Evolutionary conservation across 2,329 filamentous ascomycete species (phyloP), one percentile per base, ranked within the genome.

Genomic region (Ophiostoma perfectum): DNA sequence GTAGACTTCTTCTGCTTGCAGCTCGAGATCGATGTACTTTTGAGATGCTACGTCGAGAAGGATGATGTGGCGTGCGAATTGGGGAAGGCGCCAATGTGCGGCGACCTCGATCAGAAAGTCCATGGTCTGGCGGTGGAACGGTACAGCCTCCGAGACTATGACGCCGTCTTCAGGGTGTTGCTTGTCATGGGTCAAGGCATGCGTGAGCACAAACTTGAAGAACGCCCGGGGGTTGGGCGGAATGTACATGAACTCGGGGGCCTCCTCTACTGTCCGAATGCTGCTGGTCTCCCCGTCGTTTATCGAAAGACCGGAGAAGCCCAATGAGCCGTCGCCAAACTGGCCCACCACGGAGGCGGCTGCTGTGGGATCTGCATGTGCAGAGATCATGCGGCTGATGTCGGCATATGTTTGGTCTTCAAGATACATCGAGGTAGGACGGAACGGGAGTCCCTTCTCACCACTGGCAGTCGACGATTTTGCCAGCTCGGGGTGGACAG

Each of bases 51-150:
- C 90, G 79, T 98, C 95, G 47, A 98, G 80, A 74, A 97, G 89
- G 5, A 94, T 79, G 5, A 96, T 87, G 66, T 92, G 83, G 62
- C 93, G 86, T 3, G 92, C 92, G 74, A 89, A 92, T 72, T 90
- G 88, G 2, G 94, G 93, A 71, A 99, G 84, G 65, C 95, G 89
- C 95, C 95, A 99, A 74, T 93, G 88, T 71, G 92, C 81, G 70
- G 90, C 91, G 69, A 97, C 84, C 77, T 98, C 94, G 70, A 90
- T 90, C 71, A 99, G 79, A 63, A 99, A 81, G 68, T 97, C 93
- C 65, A 87, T 84, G 2, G 92, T 95, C 71, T 90, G 86, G 73
- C 89, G 91, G 0, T 92, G 95, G n/a, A 90, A 78, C 14, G 85
- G 83, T 80, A 70, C 68, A 0, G 70, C 70, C 55, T 69, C 69